Evolutionary conservation across 305 asterid species (phyloP).

Genomic region (Solanum chacoense): DNA sequence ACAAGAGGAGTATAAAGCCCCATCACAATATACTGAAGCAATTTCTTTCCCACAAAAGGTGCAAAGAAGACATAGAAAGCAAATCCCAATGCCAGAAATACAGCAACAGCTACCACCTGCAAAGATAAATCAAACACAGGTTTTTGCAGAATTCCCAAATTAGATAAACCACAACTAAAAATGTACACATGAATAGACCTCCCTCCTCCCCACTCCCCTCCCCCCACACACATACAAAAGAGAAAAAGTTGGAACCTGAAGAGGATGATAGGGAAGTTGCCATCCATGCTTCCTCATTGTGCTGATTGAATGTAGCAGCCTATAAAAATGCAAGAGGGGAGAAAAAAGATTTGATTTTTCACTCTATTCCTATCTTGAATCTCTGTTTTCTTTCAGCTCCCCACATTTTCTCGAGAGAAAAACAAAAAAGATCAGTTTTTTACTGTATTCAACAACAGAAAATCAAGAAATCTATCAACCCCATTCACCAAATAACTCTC

Average conservation of each 20-base stretch:
- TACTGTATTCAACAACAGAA: slow-evolving; percentile 10
- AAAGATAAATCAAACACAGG: slow-evolving; percentile 10
- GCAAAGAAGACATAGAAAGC: slow-evolving; percentile 99
- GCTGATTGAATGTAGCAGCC: slow-evolving; percentile 17
- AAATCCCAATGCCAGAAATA: slow-evolving; percentile 95
- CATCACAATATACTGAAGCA: slow-evolving; percentile 70
- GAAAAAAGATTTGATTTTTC: not conserved
- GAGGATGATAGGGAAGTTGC: slow-evolving; percentile 99
- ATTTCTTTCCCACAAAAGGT: slow-evolving; percentile 83
- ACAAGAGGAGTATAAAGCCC: slow-evolving; percentile 94
- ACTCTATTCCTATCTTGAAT: slow-evolving; percentile 7
- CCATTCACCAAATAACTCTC: slow-evolving; percentile 19
- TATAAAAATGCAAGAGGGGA: slow-evolving; percentile 10
- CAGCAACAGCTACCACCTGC: slow-evolving; percentile 99
- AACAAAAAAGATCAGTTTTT: slow-evolving; percentile 31
- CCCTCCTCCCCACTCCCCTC: not conserved
- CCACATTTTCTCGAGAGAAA: slow-evolving; percentile 23
- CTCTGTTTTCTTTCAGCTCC: slow-evolving; percentile 15
- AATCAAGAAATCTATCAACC: slow-evolving; percentile 42
- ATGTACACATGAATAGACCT: not conserved
- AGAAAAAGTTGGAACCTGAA: slow-evolving; percentile 48
- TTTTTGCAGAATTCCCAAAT: not conserved
- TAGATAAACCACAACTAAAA: not conserved
- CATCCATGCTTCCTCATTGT: slow-evolving; percentile 98
- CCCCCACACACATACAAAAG: not conserved